These are phyloP conservation scores for Hemisphaericaspora lyxosophila DNA, from an alignment of 1,139 yeast species.

Conservation along the genomic window DNA sequence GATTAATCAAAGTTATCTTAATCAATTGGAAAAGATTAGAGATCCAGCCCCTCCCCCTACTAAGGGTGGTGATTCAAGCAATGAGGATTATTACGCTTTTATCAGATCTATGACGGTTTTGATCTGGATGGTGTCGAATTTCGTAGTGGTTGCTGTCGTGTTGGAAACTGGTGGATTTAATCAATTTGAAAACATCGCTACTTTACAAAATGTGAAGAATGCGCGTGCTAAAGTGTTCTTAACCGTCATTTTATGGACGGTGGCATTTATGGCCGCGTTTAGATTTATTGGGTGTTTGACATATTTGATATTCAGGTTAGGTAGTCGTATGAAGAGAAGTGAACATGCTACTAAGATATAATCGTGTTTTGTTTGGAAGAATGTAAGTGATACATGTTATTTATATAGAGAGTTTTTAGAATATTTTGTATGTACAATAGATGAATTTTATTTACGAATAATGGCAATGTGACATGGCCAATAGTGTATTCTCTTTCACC, in stretches of 20 bases:
- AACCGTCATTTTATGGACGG: conserved; percentile 75
- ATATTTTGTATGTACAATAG: conserved; percentile 2
- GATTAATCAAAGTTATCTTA: conserved; percentile 58
- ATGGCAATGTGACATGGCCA: too few species aligned
- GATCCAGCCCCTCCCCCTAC: conserved; percentile 31
- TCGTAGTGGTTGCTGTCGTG: conserved; percentile 68
- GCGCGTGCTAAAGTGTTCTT: conserved; percentile 51
- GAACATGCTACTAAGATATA: conserved; percentile 18
- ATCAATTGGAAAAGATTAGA: conserved; percentile 62
- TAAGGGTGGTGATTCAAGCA: conserved; percentile 38
- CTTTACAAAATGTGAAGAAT: conserved; percentile 17
- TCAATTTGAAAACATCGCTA: conserved; percentile 25
- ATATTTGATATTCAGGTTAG: conserved; percentile 50
- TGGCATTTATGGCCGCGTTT: conserved; percentile 75
- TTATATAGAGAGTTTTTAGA: background rate
- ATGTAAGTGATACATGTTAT: background rate
- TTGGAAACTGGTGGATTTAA: conserved; percentile 66
- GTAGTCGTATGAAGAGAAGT: conserved; percentile 23
- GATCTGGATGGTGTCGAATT: conserved; percentile 77
- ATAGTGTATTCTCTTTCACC: too few species aligned
- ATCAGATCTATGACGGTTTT: conserved; percentile 79
- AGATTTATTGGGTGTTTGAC: conserved; percentile 66
- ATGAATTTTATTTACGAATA: background rate
- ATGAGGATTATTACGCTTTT: conserved; percentile 75
- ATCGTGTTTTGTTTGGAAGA: background rate